These are phyloP conservation scores for Astraeus odoratus DNA, from an alignment of 768 basidiomycete genomes.

Conservation along the genomic window DNA sequence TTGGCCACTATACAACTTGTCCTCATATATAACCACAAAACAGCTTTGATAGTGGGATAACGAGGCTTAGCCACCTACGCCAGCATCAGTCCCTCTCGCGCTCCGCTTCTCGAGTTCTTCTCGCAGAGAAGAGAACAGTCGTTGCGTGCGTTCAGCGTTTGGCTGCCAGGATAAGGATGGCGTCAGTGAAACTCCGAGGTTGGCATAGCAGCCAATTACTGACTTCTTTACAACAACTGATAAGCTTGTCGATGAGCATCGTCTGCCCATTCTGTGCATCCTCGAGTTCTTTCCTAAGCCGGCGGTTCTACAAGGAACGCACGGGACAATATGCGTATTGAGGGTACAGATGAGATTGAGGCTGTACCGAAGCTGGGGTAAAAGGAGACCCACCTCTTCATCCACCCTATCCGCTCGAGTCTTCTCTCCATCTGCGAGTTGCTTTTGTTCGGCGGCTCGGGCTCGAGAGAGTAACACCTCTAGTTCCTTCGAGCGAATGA, in stretches of 20 bases:
- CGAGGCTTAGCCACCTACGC: slow-evolving; percentile 38
- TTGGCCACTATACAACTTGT: not conserved
- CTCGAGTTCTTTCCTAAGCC: slow-evolving; percentile 70
- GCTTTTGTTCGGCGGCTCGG: slow-evolving; percentile 81
- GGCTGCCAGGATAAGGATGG: slow-evolving; percentile 39
- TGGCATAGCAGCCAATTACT: slow-evolving; percentile 16
- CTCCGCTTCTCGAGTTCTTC: slow-evolving; percentile 78
- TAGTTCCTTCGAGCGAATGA: slow-evolving; percentile 86
- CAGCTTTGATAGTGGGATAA: slow-evolving; percentile 5
- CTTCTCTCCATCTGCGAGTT: slow-evolving; percentile 73
- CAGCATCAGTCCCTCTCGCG: slow-evolving; percentile 37
- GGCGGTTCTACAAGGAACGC: slow-evolving; percentile 42
- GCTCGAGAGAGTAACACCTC: slow-evolving; percentile 84
- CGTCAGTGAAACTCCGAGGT: not conserved
- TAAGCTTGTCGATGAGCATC: slow-evolving; percentile 75
- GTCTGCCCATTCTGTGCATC: slow-evolving; percentile 75
- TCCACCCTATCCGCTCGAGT: slow-evolving; percentile 58
- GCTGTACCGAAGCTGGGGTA: not conserved
- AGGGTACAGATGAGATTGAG: not conserved
- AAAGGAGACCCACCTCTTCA: slow-evolving; percentile 55
- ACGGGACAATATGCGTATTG: not conserved
- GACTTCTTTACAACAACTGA: slow-evolving; percentile 85
- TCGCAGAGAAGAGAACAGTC: slow-evolving; percentile 70
- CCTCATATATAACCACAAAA: not conserved
- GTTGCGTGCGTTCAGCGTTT: slow-evolving; percentile 77